These are phyloP conservation scores for Russula compacta DNA, from an alignment of 768 basidiomycete species.

Conservation along the genomic window DNA sequence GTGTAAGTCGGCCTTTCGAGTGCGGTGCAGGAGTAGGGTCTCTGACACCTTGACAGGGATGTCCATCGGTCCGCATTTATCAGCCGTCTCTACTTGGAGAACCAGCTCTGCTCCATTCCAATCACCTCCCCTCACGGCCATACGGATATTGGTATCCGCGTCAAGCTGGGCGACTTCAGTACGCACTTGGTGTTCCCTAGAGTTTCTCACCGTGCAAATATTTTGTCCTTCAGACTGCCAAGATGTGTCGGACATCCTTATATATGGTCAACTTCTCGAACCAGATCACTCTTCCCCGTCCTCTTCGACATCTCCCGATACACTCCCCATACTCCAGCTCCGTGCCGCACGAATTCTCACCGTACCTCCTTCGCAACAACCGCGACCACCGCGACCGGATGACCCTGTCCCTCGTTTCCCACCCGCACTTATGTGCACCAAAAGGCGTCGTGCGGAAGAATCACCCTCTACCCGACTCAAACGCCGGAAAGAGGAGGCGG, in stretches of 20 bases:
- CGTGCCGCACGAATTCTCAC: constrained; percentile 50
- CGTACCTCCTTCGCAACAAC: constrained; percentile 30
- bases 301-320: constrained; percentile 22
- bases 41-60: constrained; percentile 37
- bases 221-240: constrained; percentile 42
- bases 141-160: constrained; percentile 52
- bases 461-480: constrained; percentile 19
- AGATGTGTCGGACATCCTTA: constrained; percentile 58
- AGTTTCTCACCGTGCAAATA: neutral
- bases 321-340: constrained; percentile 32
- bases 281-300: constrained; percentile 14
- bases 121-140: constrained; percentile 27
- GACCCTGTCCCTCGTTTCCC: constrained; percentile 72
- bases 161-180: constrained; percentile 66
- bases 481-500: constrained; percentile 25
- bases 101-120: constrained; percentile 47
- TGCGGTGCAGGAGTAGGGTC: neutral
- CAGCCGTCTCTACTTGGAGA: constrained; percentile 61
- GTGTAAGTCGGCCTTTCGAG: constrained; percentile 31
- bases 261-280: constrained; percentile 34
- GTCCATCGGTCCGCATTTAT: constrained; percentile 58
- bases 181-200: constrained; percentile 20
- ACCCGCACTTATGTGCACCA: constrained; percentile 27
- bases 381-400: constrained; percentile 54
- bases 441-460: constrained; percentile 22